phyloP scores from a whole-genome alignment of 805 yeast genomes.

The Wickerhamomyces chambardii region DNA sequence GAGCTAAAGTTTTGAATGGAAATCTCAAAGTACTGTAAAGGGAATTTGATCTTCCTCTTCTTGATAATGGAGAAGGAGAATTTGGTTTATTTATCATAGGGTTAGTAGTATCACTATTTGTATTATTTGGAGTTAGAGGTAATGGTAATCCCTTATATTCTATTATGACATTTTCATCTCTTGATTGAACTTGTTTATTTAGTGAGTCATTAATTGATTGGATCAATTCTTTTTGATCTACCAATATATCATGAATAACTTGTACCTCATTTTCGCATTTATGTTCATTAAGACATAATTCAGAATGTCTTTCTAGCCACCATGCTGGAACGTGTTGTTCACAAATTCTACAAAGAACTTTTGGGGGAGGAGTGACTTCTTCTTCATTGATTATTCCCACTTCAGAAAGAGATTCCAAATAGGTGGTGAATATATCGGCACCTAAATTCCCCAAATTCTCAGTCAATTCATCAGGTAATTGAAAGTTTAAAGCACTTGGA shows the following conservation, averaged over 20 bases:
- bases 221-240: slow-evolving; percentile 58
- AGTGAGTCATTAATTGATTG: slow-evolving; percentile 22
- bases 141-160: slow-evolving; percentile 56
- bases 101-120: too few relatives aligned
- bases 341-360: slow-evolving; percentile 85
- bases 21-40: slow-evolving; percentile 35
- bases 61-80: slow-evolving; percentile 10
- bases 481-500: slow-evolving; percentile 49
- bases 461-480: slow-evolving; percentile 62
- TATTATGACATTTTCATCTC: background rate
- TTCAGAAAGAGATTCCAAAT: slow-evolving; percentile 55
- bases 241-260: slow-evolving; percentile 61
- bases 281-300: slow-evolving; percentile 80
- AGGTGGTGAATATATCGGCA: slow-evolving; percentile 71
- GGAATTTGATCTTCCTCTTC: slow-evolving; percentile 32
- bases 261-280: slow-evolving; percentile 72
- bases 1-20: slow-evolving; percentile 52
- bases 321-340: slow-evolving; percentile 88
- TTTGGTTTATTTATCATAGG: background rate
- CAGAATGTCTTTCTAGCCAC: slow-evolving; percentile 93
- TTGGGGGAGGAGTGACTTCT: slow-evolving; percentile 69
- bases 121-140: slow-evolving; percentile 22
- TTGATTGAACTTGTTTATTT: slow-evolving; percentile 12
- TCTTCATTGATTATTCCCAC: slow-evolving; percentile 54
- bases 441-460: slow-evolving; percentile 77